phyloP scores from a whole-genome alignment of 441 rosid species.

The Isatis lusitanica region DNA sequence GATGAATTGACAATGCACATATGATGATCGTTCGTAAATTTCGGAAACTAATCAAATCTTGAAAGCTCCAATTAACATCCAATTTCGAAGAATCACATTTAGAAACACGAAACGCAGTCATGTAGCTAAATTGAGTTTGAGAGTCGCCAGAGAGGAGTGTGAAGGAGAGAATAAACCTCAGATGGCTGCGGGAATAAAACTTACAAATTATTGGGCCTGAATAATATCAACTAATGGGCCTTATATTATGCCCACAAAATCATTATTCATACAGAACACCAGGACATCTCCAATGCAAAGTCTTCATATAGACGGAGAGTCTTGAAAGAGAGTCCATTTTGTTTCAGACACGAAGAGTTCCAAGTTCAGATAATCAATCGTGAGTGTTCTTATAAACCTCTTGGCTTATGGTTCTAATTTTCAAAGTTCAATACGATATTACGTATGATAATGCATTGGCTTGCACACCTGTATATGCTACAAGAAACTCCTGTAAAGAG shows the following conservation, averaged over 20 bases:
- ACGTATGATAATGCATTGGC: background rate
- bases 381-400: background rate
- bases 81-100: no score
- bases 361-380: background rate
- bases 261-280: background rate
- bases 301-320: no score
- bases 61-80: no score
- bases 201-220: background rate
- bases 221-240: background rate
- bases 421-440: background rate
- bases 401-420: background rate
- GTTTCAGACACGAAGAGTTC: background rate
- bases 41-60: no score
- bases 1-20: no score
- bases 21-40: no score
- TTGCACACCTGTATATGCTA: background rate
- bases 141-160: no score
- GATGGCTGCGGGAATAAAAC: no score
- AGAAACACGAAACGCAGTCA: no score
- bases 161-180: no score
- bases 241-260: background rate
- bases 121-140: no score
- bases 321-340: background rate
- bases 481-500: background rate
- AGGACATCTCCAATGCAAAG: background rate